phyloP scores from a whole-genome alignment of 257 asterid species.

The Craterostigma plantagineum region DNA sequence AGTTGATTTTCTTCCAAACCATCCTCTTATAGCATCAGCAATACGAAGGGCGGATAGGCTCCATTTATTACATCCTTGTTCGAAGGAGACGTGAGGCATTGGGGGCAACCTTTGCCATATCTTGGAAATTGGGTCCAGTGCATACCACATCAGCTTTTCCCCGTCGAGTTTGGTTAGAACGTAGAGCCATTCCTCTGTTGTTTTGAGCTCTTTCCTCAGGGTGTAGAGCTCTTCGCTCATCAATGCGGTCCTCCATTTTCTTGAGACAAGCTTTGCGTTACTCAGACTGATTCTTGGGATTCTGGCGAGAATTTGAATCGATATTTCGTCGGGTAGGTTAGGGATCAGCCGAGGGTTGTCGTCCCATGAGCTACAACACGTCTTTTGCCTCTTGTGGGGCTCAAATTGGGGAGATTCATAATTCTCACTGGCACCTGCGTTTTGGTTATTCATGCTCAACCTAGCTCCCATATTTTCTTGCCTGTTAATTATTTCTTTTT shows the following conservation, averaged over 20 bases:
- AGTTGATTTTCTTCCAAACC: constrained; percentile 46
- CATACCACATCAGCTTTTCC: constrained; percentile 54
- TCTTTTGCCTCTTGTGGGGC: constrained; percentile 54
- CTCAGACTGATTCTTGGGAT: constrained; percentile 41
- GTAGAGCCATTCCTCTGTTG: constrained; percentile 77
- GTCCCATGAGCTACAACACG: constrained; percentile 48
- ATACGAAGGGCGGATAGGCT: constrained; percentile 33
- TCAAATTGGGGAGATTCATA: constrained; percentile 29
- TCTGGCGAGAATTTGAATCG: constrained; percentile 69
- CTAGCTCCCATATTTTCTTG: constrained; percentile 42
- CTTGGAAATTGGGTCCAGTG: constrained; percentile 55
- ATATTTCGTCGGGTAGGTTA: constrained; percentile 70
- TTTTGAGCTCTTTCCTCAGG: constrained; percentile 48
- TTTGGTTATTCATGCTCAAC: constrained; percentile 36
- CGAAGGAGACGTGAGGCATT: constrained; percentile 35
- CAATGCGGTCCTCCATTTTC: constrained; percentile 58
- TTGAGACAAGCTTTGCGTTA: constrained; percentile 47
- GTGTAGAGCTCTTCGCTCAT: constrained; percentile 41
- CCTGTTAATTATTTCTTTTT: too few relatives aligned
- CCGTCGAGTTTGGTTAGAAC: constrained; percentile 43
- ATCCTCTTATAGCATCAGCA: constrained; percentile 48
- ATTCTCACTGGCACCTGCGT: constrained; percentile 17
- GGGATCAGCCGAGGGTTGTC: constrained; percentile 47
- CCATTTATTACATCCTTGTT: constrained; percentile 23
- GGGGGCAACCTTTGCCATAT: constrained; percentile 68